Base-by-base conservation (phyloP, 2,329 filamentous ascomycete genomes). In the Colletotrichum sp. region DNA sequence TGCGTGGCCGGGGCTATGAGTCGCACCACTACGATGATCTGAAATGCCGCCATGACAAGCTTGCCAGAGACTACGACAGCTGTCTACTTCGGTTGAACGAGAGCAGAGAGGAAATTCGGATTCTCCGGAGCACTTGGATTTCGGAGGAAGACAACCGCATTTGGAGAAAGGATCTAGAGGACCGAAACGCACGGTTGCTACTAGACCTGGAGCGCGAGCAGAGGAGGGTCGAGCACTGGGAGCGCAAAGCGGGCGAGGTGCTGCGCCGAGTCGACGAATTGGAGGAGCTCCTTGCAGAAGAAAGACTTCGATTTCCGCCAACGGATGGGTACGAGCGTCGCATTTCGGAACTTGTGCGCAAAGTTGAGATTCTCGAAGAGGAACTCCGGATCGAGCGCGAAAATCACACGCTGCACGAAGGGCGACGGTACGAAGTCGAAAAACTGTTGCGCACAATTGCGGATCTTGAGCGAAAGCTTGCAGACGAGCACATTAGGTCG, bases 191-290 rank as follows among this genome's bases (percentile, higher is more conserved):
- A 52, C 65, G 71, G 32, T 34, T 76, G 10, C 30, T 74, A 0
- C 90, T 98, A 34, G 97, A 99, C 81, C 90, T 99, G 9, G 97
- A 99, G 82, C 96, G 95, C 78, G 96, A 99, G 83, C 94, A 96
- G 79, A 98, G 97, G 82, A 93, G 95, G 16, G 96, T 98, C 79
- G 97, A 99, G 83, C 97, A 99, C 83, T 99, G 97, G 97, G 99
- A 99, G 96, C 92, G 97, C 55, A 95, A 95, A 36, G 74, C 74
- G 16, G 48, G 61, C 26, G 74, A 76, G 18, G 39, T 76, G 9
- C 69, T 61, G 28, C 64, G 71, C 3, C 61, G 65, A 12, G 48
- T 76, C 15, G 70, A 74, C 21, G 74, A 76, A 12, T 52, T 74
- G 39, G 74, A 76, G 71, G 18, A 26, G 28, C 9, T 76, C 3